Base-by-base conservation (phyloP, 164 flowering plant genomes). In the Macadamia integrifolia region DNA sequence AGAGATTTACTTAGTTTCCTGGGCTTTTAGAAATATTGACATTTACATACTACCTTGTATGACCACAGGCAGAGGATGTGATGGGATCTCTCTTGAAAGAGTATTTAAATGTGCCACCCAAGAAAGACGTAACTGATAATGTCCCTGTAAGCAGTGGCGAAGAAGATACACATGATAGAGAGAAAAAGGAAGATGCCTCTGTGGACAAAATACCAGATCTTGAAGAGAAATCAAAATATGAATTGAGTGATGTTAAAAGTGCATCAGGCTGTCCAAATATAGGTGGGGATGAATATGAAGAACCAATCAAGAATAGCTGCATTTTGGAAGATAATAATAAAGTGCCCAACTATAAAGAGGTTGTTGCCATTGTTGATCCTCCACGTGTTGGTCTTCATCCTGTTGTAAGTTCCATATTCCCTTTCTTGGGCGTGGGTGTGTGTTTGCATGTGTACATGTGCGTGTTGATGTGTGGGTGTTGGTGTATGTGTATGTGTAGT, bases 321-420 rank as follows among this genome's bases (percentile, higher is more conserved):
- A 58, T 71, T 42, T 66, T 82, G 31, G 77, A 83, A 73, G 76
- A 57, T 67, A 78, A 44, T 67, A 74, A 67, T 66, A 66, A 61
- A 23, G 1, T 30, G 56, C 73, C 53, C 50, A 82, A 77, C 44
- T 88, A 81, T 66, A 84, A 82, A 76, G 81, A 92, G 76, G 83
- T 92, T 23, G 98, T 92, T 69, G 96, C 91, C 44, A 92, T 92
- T 53, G 98, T 92, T 64, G 98, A 92, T 80, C 98, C 98, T 70
- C 98, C 98, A 67, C 87, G 94, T n/a, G 80, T 71, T 58, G 98
- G 98, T 58, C 88, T 92, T 72, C 97, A 94, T 82, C 97, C 96
- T n/a, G 81, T 76, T 71, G 97, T 93, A 81, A 85, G 97, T 80
- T 32, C 11, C 10, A 28, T 28, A 1, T 30, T 70, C 15, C 40